phyloP scores from a whole-genome alignment of 495 filamentous ascomycete genomes.

The Bombardia bombarda region DNA sequence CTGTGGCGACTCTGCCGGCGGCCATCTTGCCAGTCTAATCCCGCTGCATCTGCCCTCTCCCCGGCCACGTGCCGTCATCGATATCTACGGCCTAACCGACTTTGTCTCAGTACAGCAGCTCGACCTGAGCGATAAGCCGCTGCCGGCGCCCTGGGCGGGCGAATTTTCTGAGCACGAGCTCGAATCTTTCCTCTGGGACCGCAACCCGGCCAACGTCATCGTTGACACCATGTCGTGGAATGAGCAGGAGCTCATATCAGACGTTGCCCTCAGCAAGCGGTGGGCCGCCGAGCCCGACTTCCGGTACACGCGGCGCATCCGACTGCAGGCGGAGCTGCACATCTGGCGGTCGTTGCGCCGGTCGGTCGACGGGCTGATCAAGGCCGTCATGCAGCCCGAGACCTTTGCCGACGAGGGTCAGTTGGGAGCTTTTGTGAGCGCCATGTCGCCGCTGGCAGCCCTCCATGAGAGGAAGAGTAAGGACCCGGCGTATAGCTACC shows the following conservation, averaged over 20 bases:
- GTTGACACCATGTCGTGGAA: slow-evolving; percentile 18
- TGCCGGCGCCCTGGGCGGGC: slow-evolving; percentile 7
- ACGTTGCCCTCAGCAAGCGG: slow-evolving; percentile 9
- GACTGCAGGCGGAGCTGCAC: slow-evolving; percentile 21
- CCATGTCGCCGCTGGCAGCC: slow-evolving; percentile 11
- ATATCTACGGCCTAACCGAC: slow-evolving; percentile 20
- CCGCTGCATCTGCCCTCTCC: slow-evolving; percentile 4
- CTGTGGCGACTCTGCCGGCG: slow-evolving; percentile 21
- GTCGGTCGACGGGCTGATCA: slow-evolving; percentile 3
- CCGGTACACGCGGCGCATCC: slow-evolving; percentile 8
- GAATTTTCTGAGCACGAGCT: slow-evolving; percentile 14
- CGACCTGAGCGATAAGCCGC: not conserved
- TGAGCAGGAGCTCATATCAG: slow-evolving; percentile 9
- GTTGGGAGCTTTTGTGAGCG: slow-evolving; percentile 9
- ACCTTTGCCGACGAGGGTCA: slow-evolving; percentile 11
- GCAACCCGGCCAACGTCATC: slow-evolving; percentile 10
- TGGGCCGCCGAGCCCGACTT: slow-evolving; percentile 17
- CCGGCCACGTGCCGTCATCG: slow-evolving; percentile 13
- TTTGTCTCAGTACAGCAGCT: slow-evolving; percentile 6
- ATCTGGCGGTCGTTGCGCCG: slow-evolving; percentile 7
- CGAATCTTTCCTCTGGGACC: slow-evolving; percentile 10
- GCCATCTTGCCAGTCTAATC: slow-evolving; percentile 17
- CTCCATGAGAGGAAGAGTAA: slow-evolving; percentile 4
- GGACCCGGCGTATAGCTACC: slow-evolving; percentile 6
- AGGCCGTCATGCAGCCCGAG: slow-evolving; percentile 16